Evolutionary conservation across 345 rosid genomes (phyloP).

Genomic region (Aurinia saxatilis): DNA sequence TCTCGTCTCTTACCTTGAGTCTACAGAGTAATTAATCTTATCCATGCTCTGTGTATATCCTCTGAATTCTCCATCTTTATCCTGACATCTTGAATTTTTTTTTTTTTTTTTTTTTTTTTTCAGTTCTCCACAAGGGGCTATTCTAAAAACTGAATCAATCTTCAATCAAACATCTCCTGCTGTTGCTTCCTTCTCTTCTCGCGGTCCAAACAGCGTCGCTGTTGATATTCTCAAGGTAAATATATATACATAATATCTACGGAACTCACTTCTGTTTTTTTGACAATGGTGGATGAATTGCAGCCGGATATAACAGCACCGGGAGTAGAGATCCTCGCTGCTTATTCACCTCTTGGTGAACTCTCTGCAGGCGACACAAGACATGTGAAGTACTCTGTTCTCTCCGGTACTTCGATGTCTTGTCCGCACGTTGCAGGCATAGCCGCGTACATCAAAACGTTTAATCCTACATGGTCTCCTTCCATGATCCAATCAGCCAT

Average conservation of each 20-base stretch:
- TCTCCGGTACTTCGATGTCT: constrained; percentile 44
- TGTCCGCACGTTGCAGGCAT: constrained; percentile 36
- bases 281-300: not conserved
- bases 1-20: constrained; percentile 20
- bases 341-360: constrained; percentile 27
- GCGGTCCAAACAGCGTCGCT: constrained; percentile 45
- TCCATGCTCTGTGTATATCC: not conserved
- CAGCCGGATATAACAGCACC: constrained; percentile 62
- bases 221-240: constrained; percentile 41
- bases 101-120: not conserved
- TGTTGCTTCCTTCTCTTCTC: constrained; percentile 41
- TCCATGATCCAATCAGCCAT: constrained; percentile 37
- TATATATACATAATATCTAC: not conserved
- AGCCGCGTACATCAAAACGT: constrained; percentile 35
- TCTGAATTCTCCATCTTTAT: not conserved
- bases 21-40: constrained; percentile 19
- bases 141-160: constrained; percentile 23
- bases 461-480: constrained; percentile 47
- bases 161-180: constrained; percentile 22
- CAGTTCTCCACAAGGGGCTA: constrained; percentile 18
- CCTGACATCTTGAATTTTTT: not conserved
- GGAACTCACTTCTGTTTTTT: not conserved
- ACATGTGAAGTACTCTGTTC: constrained; percentile 16
- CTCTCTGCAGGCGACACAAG: not conserved
- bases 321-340: constrained; percentile 47